These are phyloP conservation scores for Saccharum officinarum DNA, from an alignment of 176 grass and related monocot genomes.

Conservation along the genomic window DNA sequence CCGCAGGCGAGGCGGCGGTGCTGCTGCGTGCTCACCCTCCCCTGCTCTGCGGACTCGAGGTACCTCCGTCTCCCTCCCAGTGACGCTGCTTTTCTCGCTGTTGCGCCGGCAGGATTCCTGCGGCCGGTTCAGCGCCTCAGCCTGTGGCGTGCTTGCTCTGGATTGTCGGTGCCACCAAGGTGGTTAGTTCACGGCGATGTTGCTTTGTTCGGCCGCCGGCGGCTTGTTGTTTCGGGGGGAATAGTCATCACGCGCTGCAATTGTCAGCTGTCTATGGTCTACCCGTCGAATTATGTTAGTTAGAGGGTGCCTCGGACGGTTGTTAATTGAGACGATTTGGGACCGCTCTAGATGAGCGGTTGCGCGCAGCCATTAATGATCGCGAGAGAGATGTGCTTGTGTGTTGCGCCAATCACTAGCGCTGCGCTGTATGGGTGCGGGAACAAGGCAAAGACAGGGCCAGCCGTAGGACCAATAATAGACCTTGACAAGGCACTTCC, in stretches of 20 bases:
- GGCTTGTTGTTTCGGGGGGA: constrained; percentile 4
- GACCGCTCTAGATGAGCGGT: too few species aligned
- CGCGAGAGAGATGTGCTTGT: constrained; percentile 46
- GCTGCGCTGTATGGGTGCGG: background rate
- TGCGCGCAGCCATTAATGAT: constrained; percentile 41
- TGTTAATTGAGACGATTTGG: too few species aligned
- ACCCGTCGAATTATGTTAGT: background rate
- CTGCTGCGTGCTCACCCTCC: background rate
- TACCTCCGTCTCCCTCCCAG: constrained; percentile 3
- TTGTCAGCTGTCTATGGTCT: constrained; percentile 23
- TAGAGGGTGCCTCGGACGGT: too few species aligned
- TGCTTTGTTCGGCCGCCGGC: background rate
- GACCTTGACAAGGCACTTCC: background rate
- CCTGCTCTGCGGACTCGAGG: background rate
- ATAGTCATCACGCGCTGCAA: background rate
- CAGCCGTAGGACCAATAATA: background rate
- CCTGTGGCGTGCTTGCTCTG: background rate
- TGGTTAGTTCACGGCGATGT: constrained; percentile 9
- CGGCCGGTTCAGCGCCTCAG: background rate
- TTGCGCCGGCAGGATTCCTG: background rate
- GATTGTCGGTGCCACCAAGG: background rate
- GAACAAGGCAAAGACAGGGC: background rate
- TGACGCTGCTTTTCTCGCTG: background rate
- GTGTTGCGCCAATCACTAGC: constrained; percentile 32
- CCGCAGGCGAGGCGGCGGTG: background rate